A percentile compares a stretch with the other conserved stretches of the same genome.
phyloP scores from a whole-genome alignment of 495 filamentous ascomycete genomes.

The Parathielavia appendiculata region DNA sequence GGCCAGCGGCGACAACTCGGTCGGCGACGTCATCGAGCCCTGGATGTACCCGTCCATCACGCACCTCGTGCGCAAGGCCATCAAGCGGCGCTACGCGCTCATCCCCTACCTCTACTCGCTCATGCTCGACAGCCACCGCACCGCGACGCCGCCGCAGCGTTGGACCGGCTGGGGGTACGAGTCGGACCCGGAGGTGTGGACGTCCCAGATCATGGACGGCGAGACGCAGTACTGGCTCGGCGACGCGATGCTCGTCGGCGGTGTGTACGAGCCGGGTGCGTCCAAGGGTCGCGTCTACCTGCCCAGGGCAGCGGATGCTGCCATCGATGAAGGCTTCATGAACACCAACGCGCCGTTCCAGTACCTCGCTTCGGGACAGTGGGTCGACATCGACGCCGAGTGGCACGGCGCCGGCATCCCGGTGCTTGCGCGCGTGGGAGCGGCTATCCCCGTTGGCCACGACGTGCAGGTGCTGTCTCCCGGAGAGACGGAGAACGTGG shows the following conservation, averaged over 20 bases:
- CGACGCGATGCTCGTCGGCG: conserved; percentile 58
- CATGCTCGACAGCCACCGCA: conserved; percentile 53
- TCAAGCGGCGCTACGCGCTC: conserved; percentile 63
- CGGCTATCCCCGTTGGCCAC: background rate
- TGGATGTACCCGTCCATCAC: conserved; percentile 60
- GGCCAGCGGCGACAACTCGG: conserved; percentile 50
- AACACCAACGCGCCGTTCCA: conserved; percentile 59
- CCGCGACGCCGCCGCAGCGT: conserved; percentile 56
- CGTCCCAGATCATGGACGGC: conserved; percentile 41
- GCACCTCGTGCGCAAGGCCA: conserved; percentile 57
- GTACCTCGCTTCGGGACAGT: conserved; percentile 54
- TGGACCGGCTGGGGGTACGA: conserved; percentile 69
- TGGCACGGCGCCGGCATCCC: conserved; percentile 6
- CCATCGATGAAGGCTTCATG: conserved; percentile 50
- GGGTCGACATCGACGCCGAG: conserved; percentile 46
- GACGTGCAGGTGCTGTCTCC: conserved; percentile 6
- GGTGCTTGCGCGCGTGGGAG: background rate
- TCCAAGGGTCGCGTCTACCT: conserved; percentile 54
- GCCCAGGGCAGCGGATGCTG: conserved; percentile 36
- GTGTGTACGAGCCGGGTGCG: conserved; percentile 57
- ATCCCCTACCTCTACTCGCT: conserved; percentile 64
- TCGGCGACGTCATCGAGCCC: conserved; percentile 66
- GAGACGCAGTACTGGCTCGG: conserved; percentile 70
- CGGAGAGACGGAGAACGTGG: conserved; percentile 4
- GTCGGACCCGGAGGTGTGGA: conserved; percentile 58